These are phyloP conservation scores for Fusarium sp. DNA, from an alignment of 2,329 filamentous ascomycete species.

Conservation along the genomic window DNA sequence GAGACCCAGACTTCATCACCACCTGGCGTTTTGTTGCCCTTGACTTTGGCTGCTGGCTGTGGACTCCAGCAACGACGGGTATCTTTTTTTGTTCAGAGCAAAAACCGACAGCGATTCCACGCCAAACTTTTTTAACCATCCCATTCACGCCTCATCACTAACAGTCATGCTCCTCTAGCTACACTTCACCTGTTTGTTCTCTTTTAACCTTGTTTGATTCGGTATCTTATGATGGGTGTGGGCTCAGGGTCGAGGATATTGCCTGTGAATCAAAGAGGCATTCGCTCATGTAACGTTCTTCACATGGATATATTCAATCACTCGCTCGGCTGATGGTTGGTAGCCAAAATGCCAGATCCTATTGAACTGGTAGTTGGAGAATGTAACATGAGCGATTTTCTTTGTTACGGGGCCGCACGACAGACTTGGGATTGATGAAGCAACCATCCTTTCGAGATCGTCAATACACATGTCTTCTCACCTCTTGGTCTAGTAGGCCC, in stretches of 20 bases:
- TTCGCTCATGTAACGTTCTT: too few species aligned
- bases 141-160: background rate
- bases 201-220: background rate
- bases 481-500: fast-evolving
- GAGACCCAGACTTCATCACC: background rate
- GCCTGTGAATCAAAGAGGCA: background rate
- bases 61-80: background rate
- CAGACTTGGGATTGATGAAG: background rate
- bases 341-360: fast-evolving
- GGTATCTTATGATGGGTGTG: background rate
- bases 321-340: background rate
- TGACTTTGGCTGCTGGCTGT: background rate
- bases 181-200: too few species aligned
- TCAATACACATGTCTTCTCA: fast-evolving
- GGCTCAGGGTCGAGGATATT: background rate
- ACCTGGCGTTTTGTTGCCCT: fast-evolving
- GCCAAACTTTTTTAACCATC: fast-evolving
- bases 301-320: background rate
- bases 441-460: fast-evolving
- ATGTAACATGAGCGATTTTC: background rate
- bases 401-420: background rate
- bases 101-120: background rate
- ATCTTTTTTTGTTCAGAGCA: background rate
- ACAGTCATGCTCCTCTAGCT: background rate
- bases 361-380: fast-evolving